phyloP scores from a whole-genome alignment of 495 filamentous ascomycete genomes.

The Penicillium silybi region DNA sequence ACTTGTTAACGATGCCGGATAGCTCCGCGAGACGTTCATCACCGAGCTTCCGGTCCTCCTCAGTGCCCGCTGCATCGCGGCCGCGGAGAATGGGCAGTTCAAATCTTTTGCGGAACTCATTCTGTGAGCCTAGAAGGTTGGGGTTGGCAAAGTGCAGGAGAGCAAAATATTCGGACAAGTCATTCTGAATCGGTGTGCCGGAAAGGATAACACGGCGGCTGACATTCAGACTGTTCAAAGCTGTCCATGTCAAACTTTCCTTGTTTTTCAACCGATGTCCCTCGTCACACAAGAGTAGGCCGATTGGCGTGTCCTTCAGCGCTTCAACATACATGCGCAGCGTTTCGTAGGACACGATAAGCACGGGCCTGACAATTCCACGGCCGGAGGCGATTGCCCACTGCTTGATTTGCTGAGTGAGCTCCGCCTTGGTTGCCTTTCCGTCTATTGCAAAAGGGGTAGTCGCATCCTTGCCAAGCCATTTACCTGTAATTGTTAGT shows the following conservation, averaged over 20 bases:
- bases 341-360: slow-evolving; percentile 99
- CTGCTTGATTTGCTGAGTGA: slow-evolving; percentile 84
- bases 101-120: slow-evolving; percentile 92
- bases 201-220: slow-evolving; percentile 90
- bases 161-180: slow-evolving; percentile 95
- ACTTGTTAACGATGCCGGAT: slow-evolving; percentile 86
- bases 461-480: slow-evolving; percentile 88
- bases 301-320: slow-evolving; percentile 80
- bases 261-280: slow-evolving; percentile 98
- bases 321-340: slow-evolving; percentile 87
- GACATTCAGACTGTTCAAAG: slow-evolving; percentile 86
- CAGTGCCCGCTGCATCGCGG: slow-evolving; percentile 84
- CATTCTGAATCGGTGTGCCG: slow-evolving; percentile 97
- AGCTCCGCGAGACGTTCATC: slow-evolving; percentile 82
- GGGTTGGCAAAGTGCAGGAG: slow-evolving; percentile 97
- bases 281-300: slow-evolving; percentile 95
- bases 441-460: slow-evolving; percentile 96
- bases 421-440: slow-evolving; percentile 90
- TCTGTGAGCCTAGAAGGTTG: slow-evolving; percentile 78
- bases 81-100: slow-evolving; percentile 91
- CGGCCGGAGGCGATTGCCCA: slow-evolving; percentile 90
- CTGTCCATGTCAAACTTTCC: slow-evolving; percentile 89
- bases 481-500: slow-evolving; percentile 48
- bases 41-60: slow-evolving; percentile 76
- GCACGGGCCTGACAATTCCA: slow-evolving; percentile 87